Evolutionary conservation across 169 alveolate species (phyloP), one percentile per base, ranked within the genome.

Genomic region (Cyclospora cayetanensis): DNA sequence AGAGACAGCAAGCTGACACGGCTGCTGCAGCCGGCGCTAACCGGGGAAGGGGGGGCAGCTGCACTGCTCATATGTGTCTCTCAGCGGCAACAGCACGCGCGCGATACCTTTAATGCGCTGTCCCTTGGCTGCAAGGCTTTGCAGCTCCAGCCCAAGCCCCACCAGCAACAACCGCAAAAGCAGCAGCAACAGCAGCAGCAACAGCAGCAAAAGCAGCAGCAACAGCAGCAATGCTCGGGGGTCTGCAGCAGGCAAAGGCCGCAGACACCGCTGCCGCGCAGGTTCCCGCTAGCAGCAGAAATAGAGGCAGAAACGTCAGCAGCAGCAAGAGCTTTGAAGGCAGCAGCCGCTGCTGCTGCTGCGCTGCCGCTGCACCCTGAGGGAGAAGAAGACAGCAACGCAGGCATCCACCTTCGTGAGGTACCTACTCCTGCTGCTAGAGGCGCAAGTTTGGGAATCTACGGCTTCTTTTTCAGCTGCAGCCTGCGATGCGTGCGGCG

Each of bases 101-200:
- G 68, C 20, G 68, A 55, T 31, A 55, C 25, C 68, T 55, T 25
- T 31, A 55, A 11, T 11, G 3, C 68, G 25, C 12, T 55, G 15
- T 2, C 68, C 2, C 2, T 55, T 4, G 68, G 68, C 2, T 25
- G 35, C 35, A 55, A 55, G 68, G 68, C 68, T 4, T 22, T 55
- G 68, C 25, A 55, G 35, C 31, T 31, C 1, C 43, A 66, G 22
- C 34, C 79, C 29, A 66, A 66, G 46, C 25, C 25, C n/a, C 43
- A 66, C 18, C 1, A 25, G 12, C 77, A 65, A 4, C 77, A 34
- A 37, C 25, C 25, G 37, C 79, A 18, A 11, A 66, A 55, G 68
- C 20, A 55, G 25, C 68, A 55, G 68, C 68, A 55, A 31, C 68
- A 55, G 68, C 68, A 55, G 68, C 68, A 55, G 68, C 68, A 55